Conservation (phyloP, 148 eudicot species). For the Silene conica region DNA sequence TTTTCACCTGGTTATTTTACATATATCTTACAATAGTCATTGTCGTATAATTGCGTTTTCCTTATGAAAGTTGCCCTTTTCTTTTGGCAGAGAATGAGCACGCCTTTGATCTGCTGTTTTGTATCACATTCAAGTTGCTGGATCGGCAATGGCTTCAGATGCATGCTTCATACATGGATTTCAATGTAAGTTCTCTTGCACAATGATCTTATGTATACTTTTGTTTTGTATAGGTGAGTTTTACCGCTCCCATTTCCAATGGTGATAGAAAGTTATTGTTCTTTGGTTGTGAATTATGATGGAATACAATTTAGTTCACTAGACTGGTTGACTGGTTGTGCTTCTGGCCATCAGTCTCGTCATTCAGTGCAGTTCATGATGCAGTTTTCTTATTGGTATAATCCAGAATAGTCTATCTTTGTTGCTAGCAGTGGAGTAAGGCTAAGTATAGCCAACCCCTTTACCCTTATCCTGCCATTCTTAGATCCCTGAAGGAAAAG, state of each 20-base stretch:
- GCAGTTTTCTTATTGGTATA: not conserved
- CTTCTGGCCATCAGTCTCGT: not conserved
- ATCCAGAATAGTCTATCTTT: not conserved
- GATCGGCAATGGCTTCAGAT: slow-evolving; percentile 88
- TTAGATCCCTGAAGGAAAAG: not conserved
- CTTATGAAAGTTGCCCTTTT: not conserved
- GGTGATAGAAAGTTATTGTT: not conserved
- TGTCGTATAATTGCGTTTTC: slow-evolving; percentile 6
- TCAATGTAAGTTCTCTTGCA: slow-evolving; percentile 62
- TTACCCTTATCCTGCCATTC: not conserved
- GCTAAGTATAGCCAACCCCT: too few species aligned
- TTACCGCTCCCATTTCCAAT: too few species aligned
- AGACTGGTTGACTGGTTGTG: not conserved
- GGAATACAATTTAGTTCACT: not conserved
- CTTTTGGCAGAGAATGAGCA: slow-evolving; percentile 65
- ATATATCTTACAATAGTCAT: not conserved
- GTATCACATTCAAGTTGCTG: slow-evolving; percentile 89
- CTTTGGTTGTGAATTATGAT: not conserved
- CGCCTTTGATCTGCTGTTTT: slow-evolving; percentile 89
- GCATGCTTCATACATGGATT: slow-evolving; percentile 99
- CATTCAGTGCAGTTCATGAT: not conserved
- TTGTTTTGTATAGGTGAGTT: too few species aligned
- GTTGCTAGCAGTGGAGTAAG: too few species aligned
- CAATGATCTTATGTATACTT: not conserved
- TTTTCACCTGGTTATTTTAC: slow-evolving; percentile 3